These are phyloP conservation scores for Byssothecium circinans DNA, from an alignment of 2,329 filamentous ascomycete genomes.

Conservation along the genomic window DNA sequence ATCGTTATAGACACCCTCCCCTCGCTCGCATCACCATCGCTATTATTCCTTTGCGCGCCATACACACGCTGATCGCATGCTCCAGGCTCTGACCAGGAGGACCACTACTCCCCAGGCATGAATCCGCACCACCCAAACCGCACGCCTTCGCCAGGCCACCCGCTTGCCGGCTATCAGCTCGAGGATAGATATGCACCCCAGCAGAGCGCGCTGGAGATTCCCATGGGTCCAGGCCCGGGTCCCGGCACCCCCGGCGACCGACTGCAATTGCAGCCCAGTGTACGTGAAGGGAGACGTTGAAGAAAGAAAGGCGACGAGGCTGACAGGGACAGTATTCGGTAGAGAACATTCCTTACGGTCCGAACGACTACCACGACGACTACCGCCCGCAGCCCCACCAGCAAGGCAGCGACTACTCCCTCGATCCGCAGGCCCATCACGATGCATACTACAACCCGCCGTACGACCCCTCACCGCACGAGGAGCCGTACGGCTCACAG, in stretches of 20 bases:
- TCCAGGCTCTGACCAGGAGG: constrained; percentile 32
- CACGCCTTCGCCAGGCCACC: constrained; percentile 76
- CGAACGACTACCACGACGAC: constrained; percentile 61
- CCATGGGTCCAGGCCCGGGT: constrained; percentile 59
- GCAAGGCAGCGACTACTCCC: constrained; percentile 65
- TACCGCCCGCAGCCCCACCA: constrained; percentile 53
- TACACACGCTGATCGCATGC: constrained; percentile 15
- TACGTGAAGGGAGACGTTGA: constrained; percentile 54
- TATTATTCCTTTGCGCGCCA: constrained; percentile 1
- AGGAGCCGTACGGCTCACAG: constrained; percentile 56
- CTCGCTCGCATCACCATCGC: background rate
- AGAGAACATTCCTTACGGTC: constrained; percentile 67
- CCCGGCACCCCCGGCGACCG: constrained; percentile 69
- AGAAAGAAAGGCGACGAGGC: background rate
- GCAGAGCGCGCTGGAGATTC: constrained; percentile 66
- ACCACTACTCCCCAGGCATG: constrained; percentile 45
- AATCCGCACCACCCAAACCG: constrained; percentile 55
- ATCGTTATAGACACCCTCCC: constrained; percentile 7
- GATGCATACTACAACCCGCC: constrained; percentile 84
- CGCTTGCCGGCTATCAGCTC: constrained; percentile 76
- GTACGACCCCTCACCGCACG: constrained; percentile 70
- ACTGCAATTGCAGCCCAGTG: constrained; percentile 80
- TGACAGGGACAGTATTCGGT: constrained; percentile 64
- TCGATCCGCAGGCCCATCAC: constrained; percentile 83
- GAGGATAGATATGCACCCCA: constrained; percentile 70